Base-by-base conservation (phyloP, 306 rosid genomes). In the Cotoneaster glaucophyllus region DNA sequence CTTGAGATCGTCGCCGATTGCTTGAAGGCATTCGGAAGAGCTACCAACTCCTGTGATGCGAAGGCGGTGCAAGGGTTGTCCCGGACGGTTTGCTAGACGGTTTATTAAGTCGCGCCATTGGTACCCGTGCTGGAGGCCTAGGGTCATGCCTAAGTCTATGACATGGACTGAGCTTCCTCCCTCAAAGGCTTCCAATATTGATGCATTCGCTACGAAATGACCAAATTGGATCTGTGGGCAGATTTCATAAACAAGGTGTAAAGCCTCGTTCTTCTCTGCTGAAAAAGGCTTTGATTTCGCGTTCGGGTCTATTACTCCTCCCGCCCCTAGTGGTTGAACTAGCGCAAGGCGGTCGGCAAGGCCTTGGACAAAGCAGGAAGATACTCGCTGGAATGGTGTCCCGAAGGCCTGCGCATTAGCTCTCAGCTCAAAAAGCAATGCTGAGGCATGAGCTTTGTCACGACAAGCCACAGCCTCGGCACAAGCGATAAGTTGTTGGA, bases 131-230 rank as follows among this genome's bases (percentile, higher is more conserved):
- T 15, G 54, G 64, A 75, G 72, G 26, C 79, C 64, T 32, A 75
- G 65, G 72, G 72, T 75, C 79, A 75, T 75, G 14, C 73, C 79
- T 48, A 75, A 66, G 53, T 75, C 79, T 37, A 65, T 54, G 64
- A 75, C 56, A 65, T 65, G 79, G 11, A 75, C 54, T 15, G 26
- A 75, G 21, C 72, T 75, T 70, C 34, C 79, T 19, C 73, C 66
- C 79, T 75, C 79, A 75, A 65, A 65, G 73, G 73, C 73, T 75
- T 75, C 79, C 79, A 65, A 65, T 50, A 66, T 65, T 64, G 79
- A 65, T 34, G 73, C 44, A 17, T 75, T 75, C 24, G 79, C 72
- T 53, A 75, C 4, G 29, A 65, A 66, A 66, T 75, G 79, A 9
- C 79, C 59, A 0, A 75, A 65, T 43, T 37, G 54, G 53, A 75